Conservation (phyloP, 1,139 yeast genomes). For the Suhomyces taliae region DNA sequence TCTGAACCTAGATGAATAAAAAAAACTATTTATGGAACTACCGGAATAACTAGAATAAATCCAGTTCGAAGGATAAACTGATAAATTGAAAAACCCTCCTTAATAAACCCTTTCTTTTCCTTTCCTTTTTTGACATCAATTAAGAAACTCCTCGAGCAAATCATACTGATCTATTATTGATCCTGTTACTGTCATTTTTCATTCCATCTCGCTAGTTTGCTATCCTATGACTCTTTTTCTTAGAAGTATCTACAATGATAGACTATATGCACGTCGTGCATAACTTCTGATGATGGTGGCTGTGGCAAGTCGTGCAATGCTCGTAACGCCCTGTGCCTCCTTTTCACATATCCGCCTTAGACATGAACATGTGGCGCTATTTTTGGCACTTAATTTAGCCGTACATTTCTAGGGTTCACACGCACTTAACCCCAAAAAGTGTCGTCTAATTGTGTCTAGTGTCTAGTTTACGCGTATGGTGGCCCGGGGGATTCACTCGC, state of each 20-base stretch:
- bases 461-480: background rate
- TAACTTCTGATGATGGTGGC: slow-evolving; percentile 9
- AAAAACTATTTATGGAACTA: too few relatives aligned
- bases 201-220: background rate
- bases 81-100: too few relatives aligned
- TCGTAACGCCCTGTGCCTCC: slow-evolving; percentile 7
- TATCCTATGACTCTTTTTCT: slow-evolving; percentile 4
- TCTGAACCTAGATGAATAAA: background rate
- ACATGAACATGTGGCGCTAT: background rate
- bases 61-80: too few relatives aligned
- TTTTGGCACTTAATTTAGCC: slow-evolving; percentile 1
- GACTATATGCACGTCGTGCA: slow-evolving; percentile 6
- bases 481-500: slow-evolving; percentile 1
- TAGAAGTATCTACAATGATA: background rate
- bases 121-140: too few relatives aligned
- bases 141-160: too few relatives aligned
- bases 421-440: slow-evolving; percentile 1
- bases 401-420: background rate
- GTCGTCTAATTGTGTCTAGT: background rate
- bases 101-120: too few relatives aligned
- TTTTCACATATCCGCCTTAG: background rate
- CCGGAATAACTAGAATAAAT: too few relatives aligned
- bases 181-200: background rate
- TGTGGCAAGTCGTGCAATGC: slow-evolving; percentile 6
- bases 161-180: background rate